A percentile compares a stretch with the other conserved stretches of the same genome.
phyloP scores from a whole-genome alignment of 176 grass and related monocot genomes.

The Neostapfia colusana region DNA sequence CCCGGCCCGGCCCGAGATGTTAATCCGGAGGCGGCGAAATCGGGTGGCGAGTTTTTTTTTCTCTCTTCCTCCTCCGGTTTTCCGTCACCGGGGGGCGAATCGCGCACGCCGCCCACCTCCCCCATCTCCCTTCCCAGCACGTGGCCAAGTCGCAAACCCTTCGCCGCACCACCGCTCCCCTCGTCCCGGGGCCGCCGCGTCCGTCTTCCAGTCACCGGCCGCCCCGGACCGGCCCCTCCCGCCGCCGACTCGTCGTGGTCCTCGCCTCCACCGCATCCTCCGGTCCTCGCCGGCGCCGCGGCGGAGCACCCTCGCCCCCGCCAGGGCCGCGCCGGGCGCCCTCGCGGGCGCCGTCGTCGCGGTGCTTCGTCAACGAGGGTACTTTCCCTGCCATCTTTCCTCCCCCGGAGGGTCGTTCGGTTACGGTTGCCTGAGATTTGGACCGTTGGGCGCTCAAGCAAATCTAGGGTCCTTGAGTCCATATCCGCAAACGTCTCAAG shows the following conservation, averaged over 20 bases:
- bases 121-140: constrained; percentile 30
- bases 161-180: constrained; percentile 26
- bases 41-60: constrained; percentile 11
- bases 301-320: neutral
- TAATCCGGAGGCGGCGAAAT: constrained; percentile 22
- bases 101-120: constrained; percentile 44
- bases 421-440: constrained; percentile 19
- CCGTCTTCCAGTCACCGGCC: neutral
- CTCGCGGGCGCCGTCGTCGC: neutral
- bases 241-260: neutral
- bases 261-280: neutral
- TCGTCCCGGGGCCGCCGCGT: neutral
- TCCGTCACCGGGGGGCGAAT: constrained; percentile 35
- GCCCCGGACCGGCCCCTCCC: neutral
- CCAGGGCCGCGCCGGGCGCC: neutral
- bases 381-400: neutral
- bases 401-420: constrained; percentile 12
- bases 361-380: constrained; percentile 13
- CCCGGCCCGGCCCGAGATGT: neutral
- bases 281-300: neutral
- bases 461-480: constrained; percentile 22
- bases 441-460: constrained; percentile 14
- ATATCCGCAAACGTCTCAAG: neutral
- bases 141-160: constrained; percentile 42
- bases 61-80: neutral